A percentile compares a stretch with the other conserved stretches of the same genome.
Conservation (phyloP, 768 basidiomycete species). For the Tulasnella sp. region DNA sequence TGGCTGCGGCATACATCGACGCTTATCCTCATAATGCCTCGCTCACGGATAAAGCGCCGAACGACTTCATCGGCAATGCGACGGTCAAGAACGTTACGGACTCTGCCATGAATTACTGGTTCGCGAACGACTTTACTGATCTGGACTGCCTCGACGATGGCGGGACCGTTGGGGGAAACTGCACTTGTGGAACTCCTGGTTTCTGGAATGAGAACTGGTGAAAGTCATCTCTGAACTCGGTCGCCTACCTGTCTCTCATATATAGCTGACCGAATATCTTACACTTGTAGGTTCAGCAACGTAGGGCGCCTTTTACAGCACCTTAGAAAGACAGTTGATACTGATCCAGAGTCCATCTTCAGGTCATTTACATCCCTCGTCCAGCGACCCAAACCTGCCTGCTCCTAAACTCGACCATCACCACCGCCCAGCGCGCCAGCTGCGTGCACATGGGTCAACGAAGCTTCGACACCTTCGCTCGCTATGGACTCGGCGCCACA, state of each 20-base stretch:
- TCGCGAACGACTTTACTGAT: constrained; percentile 15
- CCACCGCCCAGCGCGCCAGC: constrained; percentile 6
- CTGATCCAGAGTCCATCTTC: background rate
- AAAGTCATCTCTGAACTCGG: background rate
- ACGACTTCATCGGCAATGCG: constrained; percentile 5
- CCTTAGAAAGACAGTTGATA: too few species aligned
- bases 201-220: constrained; percentile 12
- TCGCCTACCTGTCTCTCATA: background rate
- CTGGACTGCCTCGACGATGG: constrained; percentile 13
- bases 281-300: constrained; percentile 1
- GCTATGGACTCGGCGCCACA: constrained; percentile 21
- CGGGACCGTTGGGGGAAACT: constrained; percentile 1
- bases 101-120: constrained; percentile 16
- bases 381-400: constrained; percentile 13
- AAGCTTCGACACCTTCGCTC: background rate
- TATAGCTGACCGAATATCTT: background rate
- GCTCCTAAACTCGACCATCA: constrained; percentile 10
- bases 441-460: constrained; percentile 10
- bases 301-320: too few species aligned
- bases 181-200: constrained; percentile 16
- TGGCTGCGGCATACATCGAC: constrained; percentile 15
- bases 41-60: constrained; percentile 2
- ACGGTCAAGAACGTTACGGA: constrained; percentile 1
- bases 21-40: background rate
- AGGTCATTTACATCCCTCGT: constrained; percentile 17